A percentile compares a stretch with the other conserved stretches of the same genome.
phyloP scores from a whole-genome alignment of 1,284 basidiomycete genomes.

The Moesziomyces aphidis region DNA sequence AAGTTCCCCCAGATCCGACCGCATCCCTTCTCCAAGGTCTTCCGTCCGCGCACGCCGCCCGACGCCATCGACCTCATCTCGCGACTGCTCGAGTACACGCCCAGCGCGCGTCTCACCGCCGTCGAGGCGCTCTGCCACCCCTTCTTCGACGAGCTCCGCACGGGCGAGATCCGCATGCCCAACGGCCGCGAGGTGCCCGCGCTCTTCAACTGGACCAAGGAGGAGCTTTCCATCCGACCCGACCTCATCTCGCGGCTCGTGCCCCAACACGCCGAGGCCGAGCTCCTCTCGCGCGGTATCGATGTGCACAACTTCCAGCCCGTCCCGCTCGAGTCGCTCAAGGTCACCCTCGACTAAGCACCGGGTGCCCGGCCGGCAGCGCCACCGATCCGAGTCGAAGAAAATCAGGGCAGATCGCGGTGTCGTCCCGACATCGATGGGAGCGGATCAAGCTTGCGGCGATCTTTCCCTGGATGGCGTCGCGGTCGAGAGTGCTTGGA shows the following conservation, averaged over 20 bases:
- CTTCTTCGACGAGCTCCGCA: constrained; percentile 96
- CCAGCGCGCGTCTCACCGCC: constrained; percentile 87
- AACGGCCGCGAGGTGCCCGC: constrained; percentile 95
- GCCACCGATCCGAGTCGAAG: not conserved
- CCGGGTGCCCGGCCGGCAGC: constrained; percentile 1
- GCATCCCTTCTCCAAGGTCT: constrained; percentile 78
- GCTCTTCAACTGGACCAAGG: constrained; percentile 95
- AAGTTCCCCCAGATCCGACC: constrained; percentile 99
- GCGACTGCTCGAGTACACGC: constrained; percentile 96
- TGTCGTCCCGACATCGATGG: too few relatives aligned
- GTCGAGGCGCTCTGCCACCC: constrained; percentile 86
- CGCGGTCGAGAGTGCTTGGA: too few relatives aligned
- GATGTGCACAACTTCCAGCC: constrained; percentile 83
- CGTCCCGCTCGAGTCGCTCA: constrained; percentile 66
- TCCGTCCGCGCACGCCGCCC: constrained; percentile 93
- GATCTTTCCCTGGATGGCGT: too few relatives aligned
- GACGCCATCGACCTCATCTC: constrained; percentile 97
- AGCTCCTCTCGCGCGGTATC: constrained; percentile 86
- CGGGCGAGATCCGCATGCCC: constrained; percentile 84
- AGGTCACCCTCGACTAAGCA: constrained; percentile 66
- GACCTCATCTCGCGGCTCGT: constrained; percentile 92
- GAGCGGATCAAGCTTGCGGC: too few relatives aligned
- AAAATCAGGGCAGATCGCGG: not conserved
- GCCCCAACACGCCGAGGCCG: constrained; percentile 86
- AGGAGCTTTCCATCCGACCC: constrained; percentile 95